phyloP scores from a whole-genome alignment of 352 stramenopile genomes.

The Globisporangium rhizosaccharum region DNA sequence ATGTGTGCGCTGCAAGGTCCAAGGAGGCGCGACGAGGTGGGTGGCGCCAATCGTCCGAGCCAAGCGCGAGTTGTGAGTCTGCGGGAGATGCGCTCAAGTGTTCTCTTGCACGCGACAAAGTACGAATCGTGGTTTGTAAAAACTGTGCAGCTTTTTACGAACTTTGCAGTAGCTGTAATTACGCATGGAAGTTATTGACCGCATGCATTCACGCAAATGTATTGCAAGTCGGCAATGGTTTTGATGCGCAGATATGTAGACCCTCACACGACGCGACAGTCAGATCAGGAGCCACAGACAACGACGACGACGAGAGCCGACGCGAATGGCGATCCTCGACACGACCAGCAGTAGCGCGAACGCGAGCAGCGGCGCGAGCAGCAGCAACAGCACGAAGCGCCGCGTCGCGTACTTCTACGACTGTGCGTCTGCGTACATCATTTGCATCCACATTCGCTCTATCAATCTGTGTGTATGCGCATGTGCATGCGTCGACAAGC shows the following conservation, averaged over 20 bases:
- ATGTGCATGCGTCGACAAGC: not conserved
- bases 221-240: too few relatives aligned
- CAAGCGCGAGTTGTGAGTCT: too few relatives aligned
- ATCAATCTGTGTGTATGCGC: not conserved
- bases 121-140: too few relatives aligned
- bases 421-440: slow-evolving; percentile 27
- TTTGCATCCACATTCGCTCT: not conserved
- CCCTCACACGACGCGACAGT: not conserved
- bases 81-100: too few relatives aligned
- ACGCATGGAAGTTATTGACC: too few relatives aligned
- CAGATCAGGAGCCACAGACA: not conserved
- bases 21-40: not conserved
- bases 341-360: not conserved
- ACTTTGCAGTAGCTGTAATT: too few relatives aligned
- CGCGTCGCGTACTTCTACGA: slow-evolving; percentile 90
- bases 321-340: slow-evolving; percentile 13
- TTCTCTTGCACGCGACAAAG: too few relatives aligned
- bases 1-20: slow-evolving; percentile 3
- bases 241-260: too few relatives aligned
- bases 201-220: too few relatives aligned
- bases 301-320: slow-evolving; percentile 2
- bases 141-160: too few relatives aligned
- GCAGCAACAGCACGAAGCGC: slow-evolving; percentile 46
- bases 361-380: slow-evolving; percentile 7
- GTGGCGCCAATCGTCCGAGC: not conserved